Evolutionary conservation across 306 rosid genomes (phyloP).

Genomic region (Quercus bicolor): DNA sequence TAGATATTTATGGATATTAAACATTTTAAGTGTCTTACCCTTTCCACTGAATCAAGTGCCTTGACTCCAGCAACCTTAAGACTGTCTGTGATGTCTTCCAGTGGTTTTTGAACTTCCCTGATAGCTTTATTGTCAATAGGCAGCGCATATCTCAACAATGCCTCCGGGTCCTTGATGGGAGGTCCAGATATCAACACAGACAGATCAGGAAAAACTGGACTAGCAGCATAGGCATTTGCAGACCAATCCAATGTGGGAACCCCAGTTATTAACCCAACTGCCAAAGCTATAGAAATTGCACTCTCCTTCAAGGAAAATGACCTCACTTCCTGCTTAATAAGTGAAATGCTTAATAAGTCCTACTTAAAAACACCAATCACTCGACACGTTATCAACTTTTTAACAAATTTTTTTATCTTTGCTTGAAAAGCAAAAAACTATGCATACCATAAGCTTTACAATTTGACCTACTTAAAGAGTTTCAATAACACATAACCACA

Average conservation of each 20-base stretch:
- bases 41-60: slow-evolving; percentile 88
- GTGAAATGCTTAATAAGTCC: background rate
- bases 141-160: slow-evolving; percentile 84
- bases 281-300: slow-evolving; percentile 72
- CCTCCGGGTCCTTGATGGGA: slow-evolving; percentile 94
- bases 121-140: slow-evolving; percentile 93
- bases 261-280: slow-evolving; percentile 76
- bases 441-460: background rate
- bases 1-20: slow-evolving; percentile 5
- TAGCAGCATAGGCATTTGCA: slow-evolving; percentile 58
- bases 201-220: slow-evolving; percentile 60
- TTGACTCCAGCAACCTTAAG: slow-evolving; percentile 82
- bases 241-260: slow-evolving; percentile 60
- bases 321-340: slow-evolving; percentile 51
- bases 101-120: slow-evolving; percentile 94
- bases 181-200: slow-evolving; percentile 92
- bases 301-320: slow-evolving; percentile 65
- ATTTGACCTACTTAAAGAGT: background rate
- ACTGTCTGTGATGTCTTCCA: slow-evolving; percentile 91
- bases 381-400: background rate
- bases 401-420: background rate
- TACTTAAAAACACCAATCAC: background rate
- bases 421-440: background rate
- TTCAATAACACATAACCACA: background rate
- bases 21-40: slow-evolving; percentile 52